Evolutionary conservation across 2,329 filamentous ascomycete genomes (phyloP).

Genomic region (Cercospora sojina): DNA sequence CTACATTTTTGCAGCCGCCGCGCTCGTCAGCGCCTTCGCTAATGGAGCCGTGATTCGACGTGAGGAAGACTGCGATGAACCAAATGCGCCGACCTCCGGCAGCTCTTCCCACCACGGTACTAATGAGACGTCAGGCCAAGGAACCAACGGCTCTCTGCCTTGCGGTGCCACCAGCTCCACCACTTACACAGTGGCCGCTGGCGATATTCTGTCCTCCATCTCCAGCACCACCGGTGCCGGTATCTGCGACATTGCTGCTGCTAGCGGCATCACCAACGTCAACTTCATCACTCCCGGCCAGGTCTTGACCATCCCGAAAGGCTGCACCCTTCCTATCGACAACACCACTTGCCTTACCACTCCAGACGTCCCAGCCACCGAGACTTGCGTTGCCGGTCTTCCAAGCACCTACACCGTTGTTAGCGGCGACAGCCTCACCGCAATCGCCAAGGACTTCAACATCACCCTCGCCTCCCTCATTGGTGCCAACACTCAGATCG

Average conservation of each 20-base stretch:
- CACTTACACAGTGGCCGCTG: slow-evolving; percentile 24
- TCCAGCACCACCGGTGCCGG: slow-evolving; percentile 26
- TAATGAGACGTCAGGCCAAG: not conserved
- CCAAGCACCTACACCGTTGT: slow-evolving; percentile 27
- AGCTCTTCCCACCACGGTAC: not conserved
- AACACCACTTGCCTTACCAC: slow-evolving; percentile 28
- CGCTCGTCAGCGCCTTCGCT: slow-evolving; percentile 15
- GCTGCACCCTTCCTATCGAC: slow-evolving; percentile 30
- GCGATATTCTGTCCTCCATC: slow-evolving; percentile 29
- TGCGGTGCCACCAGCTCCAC: slow-evolving; percentile 24
- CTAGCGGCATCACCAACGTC: slow-evolving; percentile 38
- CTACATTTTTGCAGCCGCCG: slow-evolving; percentile 11
- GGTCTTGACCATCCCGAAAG: slow-evolving; percentile 32
- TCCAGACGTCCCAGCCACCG: slow-evolving; percentile 14
- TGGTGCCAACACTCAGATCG: slow-evolving; percentile 30
- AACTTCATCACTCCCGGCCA: slow-evolving; percentile 36
- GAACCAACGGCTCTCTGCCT: slow-evolving; percentile 6
- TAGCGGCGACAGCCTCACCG: slow-evolving; percentile 28
- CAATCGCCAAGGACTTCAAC: slow-evolving; percentile 29
- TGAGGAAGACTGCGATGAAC: slow-evolving; percentile 11
- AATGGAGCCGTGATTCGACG: slow-evolving; percentile 10
- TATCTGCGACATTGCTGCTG: slow-evolving; percentile 31
- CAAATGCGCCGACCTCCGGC: not conserved
- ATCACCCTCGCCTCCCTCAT: slow-evolving; percentile 29
- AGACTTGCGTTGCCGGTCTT: slow-evolving; percentile 30